phyloP scores from a whole-genome alignment of 2,329 filamentous ascomycete genomes.

The Hymenoscyphus salicellus region DNA sequence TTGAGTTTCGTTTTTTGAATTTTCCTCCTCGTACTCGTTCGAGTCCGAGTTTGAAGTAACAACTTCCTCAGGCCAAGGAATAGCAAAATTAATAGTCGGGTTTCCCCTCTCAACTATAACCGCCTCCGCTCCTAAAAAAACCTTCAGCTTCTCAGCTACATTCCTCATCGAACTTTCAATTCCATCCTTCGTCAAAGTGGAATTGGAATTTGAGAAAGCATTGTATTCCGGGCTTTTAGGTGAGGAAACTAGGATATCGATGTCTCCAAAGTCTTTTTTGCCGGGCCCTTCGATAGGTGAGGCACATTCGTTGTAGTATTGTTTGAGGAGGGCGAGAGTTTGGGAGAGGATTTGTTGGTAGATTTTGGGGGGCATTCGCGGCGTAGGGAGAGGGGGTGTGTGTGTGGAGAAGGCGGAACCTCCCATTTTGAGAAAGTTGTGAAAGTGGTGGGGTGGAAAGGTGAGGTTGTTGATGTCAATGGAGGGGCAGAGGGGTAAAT shows the following conservation, averaged over 20 bases:
- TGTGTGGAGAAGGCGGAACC: conserved; percentile 56
- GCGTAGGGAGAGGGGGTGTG: conserved; percentile 52
- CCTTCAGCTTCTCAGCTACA: not conserved
- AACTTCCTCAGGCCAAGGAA: conserved; percentile 47
- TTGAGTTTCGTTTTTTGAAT: not conserved
- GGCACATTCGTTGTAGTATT: conserved; percentile 53
- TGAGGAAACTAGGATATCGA: conserved; percentile 64
- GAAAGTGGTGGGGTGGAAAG: not conserved
- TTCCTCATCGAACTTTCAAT: conserved; percentile 36
- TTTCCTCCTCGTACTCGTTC: not conserved
- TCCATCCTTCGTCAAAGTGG: not conserved
- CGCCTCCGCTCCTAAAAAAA: conserved; percentile 46
- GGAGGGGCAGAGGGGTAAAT: not conserved
- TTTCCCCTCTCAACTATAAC: conserved; percentile 33
- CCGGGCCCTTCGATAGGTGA: conserved; percentile 66
- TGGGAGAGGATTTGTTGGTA: conserved; percentile 53
- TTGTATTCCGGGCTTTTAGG: conserved; percentile 25
- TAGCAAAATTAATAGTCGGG: conserved; percentile 48
- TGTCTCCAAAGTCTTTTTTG: conserved; percentile 67
- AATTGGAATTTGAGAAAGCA: not conserved
- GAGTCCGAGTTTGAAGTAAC: not conserved
- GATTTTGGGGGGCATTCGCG: conserved; percentile 59
- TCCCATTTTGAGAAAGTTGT: conserved; percentile 53
- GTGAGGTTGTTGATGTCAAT: not conserved
- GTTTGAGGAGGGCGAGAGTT: conserved; percentile 46